Conservation (phyloP, 2,329 filamentous ascomycete genomes). For the Colletotrichum cereale region DNA sequence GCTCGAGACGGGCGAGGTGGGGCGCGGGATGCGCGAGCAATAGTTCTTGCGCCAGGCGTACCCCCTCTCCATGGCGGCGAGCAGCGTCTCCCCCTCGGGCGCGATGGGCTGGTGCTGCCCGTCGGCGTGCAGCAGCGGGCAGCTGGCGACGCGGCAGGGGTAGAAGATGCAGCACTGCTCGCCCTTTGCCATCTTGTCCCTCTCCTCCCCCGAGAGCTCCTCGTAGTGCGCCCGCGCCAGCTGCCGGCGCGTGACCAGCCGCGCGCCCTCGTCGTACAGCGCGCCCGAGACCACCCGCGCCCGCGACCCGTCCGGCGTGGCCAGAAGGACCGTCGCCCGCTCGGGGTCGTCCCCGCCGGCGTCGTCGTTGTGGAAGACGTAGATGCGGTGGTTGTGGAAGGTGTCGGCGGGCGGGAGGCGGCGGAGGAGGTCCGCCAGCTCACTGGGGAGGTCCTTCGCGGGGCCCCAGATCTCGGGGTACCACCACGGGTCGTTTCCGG, state of each 20-base stretch:
- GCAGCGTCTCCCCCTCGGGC: neutral
- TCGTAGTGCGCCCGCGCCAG: constrained; percentile 1
- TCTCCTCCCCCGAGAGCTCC: neutral
- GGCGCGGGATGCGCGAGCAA: neutral
- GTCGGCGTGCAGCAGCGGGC: neutral
- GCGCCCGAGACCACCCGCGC: neutral
- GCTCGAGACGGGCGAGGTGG: neutral
- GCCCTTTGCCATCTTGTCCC: neutral
- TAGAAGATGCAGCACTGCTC: constrained; percentile 9
- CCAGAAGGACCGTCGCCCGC: neutral
- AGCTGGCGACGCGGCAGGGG: constrained; percentile 4
- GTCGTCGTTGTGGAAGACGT: neutral
- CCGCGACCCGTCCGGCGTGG: neutral
- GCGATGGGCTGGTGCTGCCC: constrained; percentile 5
- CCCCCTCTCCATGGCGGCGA: neutral
- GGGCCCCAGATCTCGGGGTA: constrained; percentile 14
- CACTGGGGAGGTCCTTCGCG: neutral
- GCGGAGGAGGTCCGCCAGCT: neutral
- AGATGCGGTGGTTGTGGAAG: neutral
- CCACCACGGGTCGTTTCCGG: constrained; percentile 7
- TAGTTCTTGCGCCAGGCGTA: constrained; percentile 1
- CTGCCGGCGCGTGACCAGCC: neutral
- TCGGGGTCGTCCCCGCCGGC: neutral
- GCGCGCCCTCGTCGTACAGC: neutral
- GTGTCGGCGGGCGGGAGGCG: neutral